Base-by-base conservation (phyloP, 2,329 filamentous ascomycete species). In the Aureobasidium sp. region DNA sequence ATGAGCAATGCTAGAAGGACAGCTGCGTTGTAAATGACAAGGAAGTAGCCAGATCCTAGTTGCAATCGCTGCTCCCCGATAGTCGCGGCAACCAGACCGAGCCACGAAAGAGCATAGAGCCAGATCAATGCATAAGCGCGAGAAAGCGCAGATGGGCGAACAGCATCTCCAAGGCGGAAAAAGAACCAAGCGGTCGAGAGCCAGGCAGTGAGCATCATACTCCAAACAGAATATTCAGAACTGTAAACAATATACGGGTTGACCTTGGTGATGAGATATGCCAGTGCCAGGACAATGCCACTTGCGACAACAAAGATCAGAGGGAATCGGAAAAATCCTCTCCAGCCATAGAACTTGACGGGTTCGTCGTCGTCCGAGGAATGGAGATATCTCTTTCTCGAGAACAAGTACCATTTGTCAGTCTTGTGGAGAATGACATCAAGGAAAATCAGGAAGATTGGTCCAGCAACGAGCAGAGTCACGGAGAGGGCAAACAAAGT, bases 231-330 rank as follows among this genome's bases (percentile, higher is more conserved):
- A 66, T 93, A 97, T 42, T 84, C 79, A 62, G 86, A 94, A 70
- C 88, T 90, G 71, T 96, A 93, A n/a, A 93, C 75, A 61, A 97
- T 89, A 62, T 88, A 79, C 1, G 91, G 90, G 64, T 97, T 97
- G 64, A 91, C 72, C 68, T 93, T 94, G 32, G 80, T 80, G 37
- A 95, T 63, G 48, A 97, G 70, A 60, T 86, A 86, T 1, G 87
- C 85, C 16, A 88, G 75, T 0, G 81, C 87, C 21, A 94, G 68
- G 0, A 86, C 81, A n/a, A 86, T 72, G 0, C 77, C 83, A 1
- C 79, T 80, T 0, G 90, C 79, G 29, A 88, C 75, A 17, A 78
- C 64, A 35, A 95, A 75, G 1, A 89, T 81, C 45, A 95, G 72
- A 0, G 90, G 90, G 60, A 89, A 93, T 29, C 91, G 81, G 69